Conservation (phyloP, 164 flowering plant genomes). For the Euptelea pleiosperma region DNA sequence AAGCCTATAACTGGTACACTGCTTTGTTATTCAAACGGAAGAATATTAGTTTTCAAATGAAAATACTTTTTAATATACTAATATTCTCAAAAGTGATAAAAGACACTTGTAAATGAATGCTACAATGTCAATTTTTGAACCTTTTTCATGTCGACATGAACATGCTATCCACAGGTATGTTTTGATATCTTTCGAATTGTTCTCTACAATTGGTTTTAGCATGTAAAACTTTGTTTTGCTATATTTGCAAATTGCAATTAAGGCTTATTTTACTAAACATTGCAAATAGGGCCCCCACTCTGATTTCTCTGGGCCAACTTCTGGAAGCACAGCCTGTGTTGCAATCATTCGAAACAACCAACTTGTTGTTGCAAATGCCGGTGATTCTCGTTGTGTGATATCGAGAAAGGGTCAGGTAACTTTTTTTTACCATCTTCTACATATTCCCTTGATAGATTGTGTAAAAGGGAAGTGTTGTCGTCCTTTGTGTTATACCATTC, state of each 20-base stretch:
- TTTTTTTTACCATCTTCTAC: background rate
- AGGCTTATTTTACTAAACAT: conserved; percentile 10
- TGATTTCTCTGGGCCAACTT: conserved; percentile 95
- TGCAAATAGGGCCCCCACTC: conserved; percentile 87
- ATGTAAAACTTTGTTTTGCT: background rate
- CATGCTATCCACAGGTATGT: background rate
- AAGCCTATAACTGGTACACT: too few relatives aligned
- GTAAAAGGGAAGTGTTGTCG: too few relatives aligned
- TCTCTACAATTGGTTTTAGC: background rate
- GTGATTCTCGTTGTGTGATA: conserved; percentile 98
- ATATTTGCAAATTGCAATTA: background rate
- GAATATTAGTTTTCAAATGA: too few relatives aligned
- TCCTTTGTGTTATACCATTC: conserved; percentile 4
- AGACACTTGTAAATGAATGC: too few relatives aligned
- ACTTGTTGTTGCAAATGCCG: conserved; percentile 96
- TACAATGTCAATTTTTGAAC: background rate
- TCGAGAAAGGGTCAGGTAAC: conserved; percentile 96
- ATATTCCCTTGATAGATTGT: background rate
- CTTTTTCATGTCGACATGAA: background rate
- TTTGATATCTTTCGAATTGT: background rate
- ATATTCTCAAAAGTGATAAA: too few relatives aligned
- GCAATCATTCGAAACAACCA: conserved; percentile 78
- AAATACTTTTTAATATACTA: too few relatives aligned
- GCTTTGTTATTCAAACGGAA: too few relatives aligned
- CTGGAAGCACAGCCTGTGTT: conserved; percentile 97